Evolutionary conservation across 1,284 basidiomycete genomes (phyloP), one percentile per base, ranked within the genome.

Genomic region (Laetiporus sulphureus): DNA sequence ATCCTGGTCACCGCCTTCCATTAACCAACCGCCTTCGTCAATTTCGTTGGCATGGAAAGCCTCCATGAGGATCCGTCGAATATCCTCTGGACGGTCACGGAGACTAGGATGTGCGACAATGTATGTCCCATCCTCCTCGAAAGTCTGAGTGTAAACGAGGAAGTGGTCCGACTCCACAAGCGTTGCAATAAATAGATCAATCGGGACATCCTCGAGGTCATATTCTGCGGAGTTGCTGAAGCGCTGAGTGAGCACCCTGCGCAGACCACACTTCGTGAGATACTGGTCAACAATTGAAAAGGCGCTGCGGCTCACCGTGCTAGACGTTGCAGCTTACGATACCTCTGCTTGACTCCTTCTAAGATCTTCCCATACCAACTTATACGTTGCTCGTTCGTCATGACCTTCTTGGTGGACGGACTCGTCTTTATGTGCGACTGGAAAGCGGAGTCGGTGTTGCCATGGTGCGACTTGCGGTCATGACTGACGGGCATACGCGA

Each of bases 141-240:
- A 87, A 2, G 74, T 74, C 49, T 88, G 79, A 1, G 94, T 97
- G 63, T 96, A 96, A 29, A 99, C 90, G 44, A 99, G 79, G 64
- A 96, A 90, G 61, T 99, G 95, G 53, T 91, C 91, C 4, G 92
- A 83, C 33, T 86, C 79, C 29, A 91, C 82, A 13, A 99, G 72
- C 10, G 76, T 75, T 16, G 83, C 72, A 47, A 99, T 86, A 61
- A 99, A 87, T 3, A 73, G 66, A 45, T 90, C 86, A 38, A 97
- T 70, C 38, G 86, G 77, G n/a, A 84, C 70, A 38, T 81, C 76
- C 45, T 92, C 88, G 23, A 99, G 72, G 38, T 75, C 77, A 60
- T 97, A 99, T 64, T 99, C 96, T 1, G 94, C 90, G 1, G 94
- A 92, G 62, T 98, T 98, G 57, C 90, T 90, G 65, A 97, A 95